Percentiles rank a stretch among this genome's conserved stretches.
Conservation (phyloP, 805 yeast species). For the Brettanomyces naardenensis region DNA sequence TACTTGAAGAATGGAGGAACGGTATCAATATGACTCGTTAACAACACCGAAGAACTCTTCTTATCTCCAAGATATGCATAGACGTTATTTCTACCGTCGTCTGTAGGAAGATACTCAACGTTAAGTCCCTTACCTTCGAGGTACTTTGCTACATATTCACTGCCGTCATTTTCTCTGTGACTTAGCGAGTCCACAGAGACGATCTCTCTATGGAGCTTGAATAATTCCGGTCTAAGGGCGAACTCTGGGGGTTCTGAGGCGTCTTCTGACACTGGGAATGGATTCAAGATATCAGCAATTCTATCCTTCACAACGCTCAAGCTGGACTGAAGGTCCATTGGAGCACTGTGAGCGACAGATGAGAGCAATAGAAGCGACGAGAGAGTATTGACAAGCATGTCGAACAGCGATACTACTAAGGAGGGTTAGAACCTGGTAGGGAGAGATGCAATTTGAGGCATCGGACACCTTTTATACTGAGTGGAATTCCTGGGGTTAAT, state of each 20-base stretch:
- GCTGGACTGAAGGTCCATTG: too few relatives aligned
- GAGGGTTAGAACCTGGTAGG: too few relatives aligned
- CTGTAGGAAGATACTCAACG: conserved; percentile 34
- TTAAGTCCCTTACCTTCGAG: conserved; percentile 38
- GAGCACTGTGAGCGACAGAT: too few relatives aligned
- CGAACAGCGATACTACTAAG: too few relatives aligned
- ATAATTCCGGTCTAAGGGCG: conserved; percentile 9
- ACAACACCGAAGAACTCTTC: conserved; percentile 35
- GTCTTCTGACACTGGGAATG: too few relatives aligned
- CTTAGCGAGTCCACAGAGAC: conserved; percentile 30
- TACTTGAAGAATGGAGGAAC: conserved; percentile 62
- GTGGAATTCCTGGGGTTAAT: too few relatives aligned
- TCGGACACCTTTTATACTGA: too few relatives aligned
- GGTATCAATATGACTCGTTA: conserved; percentile 65
- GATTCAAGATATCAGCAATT: too few relatives aligned
- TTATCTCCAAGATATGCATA: conserved; percentile 45
- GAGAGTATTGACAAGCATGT: too few relatives aligned
- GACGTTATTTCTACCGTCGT: conserved; percentile 25
- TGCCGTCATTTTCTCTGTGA: conserved; percentile 29
- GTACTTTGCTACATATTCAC: conserved; percentile 31
- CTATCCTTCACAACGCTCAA: too few relatives aligned
- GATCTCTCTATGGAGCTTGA: conserved; percentile 28
- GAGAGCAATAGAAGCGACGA: too few relatives aligned
- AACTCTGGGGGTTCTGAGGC: conserved; percentile 9
- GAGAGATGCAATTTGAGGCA: too few relatives aligned